Conservation (phyloP, 495 filamentous ascomycete species). For the Xanthoparmelia taractica region DNA sequence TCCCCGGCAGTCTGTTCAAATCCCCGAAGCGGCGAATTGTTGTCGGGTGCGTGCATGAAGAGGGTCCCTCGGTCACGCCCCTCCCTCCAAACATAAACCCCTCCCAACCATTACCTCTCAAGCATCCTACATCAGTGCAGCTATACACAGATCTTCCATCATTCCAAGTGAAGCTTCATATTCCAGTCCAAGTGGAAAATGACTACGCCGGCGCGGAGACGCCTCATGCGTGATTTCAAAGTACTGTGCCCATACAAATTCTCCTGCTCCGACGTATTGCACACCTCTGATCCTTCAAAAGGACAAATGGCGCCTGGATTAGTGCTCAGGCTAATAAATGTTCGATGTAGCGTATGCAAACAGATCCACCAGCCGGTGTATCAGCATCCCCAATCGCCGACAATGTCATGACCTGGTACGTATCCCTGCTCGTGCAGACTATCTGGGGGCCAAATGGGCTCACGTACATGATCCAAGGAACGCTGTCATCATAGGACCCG, state of each 20-base stretch:
- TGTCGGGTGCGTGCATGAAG: not conserved
- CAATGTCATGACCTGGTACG: conserved; percentile 99
- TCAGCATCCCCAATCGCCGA: conserved; percentile 94
- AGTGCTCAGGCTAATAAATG: conserved; percentile 10
- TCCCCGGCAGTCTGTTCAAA: not conserved
- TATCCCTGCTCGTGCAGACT: conserved; percentile 11
- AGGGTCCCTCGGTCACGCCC: not conserved
- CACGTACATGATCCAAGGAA: conserved; percentile 57
- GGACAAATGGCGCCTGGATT: not conserved
- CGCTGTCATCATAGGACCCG: conserved; percentile 95
- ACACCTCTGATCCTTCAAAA: not conserved
- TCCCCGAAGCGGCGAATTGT: conserved; percentile 5
- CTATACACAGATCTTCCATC: not conserved
- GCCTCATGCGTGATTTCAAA: conserved; percentile 98
- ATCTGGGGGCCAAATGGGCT: not conserved
- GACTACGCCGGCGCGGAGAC: conserved; percentile 89
- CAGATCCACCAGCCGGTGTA: conserved; percentile 93
- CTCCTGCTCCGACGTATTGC: conserved; percentile 4
- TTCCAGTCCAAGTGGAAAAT: conserved; percentile 37
- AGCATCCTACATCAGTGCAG: not conserved
- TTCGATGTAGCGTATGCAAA: conserved; percentile 83
- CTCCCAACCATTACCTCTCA: not conserved
- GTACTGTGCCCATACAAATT: conserved; percentile 43
- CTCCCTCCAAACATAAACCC: conserved; percentile 2
- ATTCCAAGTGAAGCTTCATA: not conserved